Percentiles rank a stretch among this genome's conserved stretches.
These are phyloP conservation scores for carrot (Daucus carota) DNA, from an alignment of 129 eudicot genomes.

Conservation along the genomic window DNA sequence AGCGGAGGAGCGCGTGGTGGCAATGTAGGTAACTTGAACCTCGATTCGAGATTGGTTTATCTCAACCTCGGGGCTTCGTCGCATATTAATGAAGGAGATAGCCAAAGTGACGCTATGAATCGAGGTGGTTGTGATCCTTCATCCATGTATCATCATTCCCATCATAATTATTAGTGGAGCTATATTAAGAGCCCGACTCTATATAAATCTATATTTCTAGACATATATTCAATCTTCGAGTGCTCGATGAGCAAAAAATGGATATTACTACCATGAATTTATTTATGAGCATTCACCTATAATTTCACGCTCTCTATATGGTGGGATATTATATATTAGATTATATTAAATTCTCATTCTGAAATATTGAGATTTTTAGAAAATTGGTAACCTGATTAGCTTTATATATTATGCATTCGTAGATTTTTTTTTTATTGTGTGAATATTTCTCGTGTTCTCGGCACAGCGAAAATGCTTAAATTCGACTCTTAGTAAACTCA, in stretches of 20 bases:
- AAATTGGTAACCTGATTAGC: too few relatives aligned
- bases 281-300: not conserved
- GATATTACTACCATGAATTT: not conserved
- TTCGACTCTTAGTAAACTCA: too few relatives aligned
- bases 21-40: constrained; percentile 34
- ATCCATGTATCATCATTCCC: constrained; percentile 58
- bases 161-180: constrained; percentile 53
- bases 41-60: constrained; percentile 79
- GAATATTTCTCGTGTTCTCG: too few relatives aligned
- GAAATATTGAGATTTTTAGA: too few relatives aligned
- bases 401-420: too few relatives aligned
- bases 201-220: not conserved
- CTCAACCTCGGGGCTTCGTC: constrained; percentile 66
- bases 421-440: too few relatives aligned
- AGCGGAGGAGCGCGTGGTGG: constrained; percentile 39
- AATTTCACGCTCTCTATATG: not conserved
- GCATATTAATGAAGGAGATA: constrained; percentile 54
- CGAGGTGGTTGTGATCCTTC: constrained; percentile 53
- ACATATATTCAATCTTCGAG: constrained; percentile 17
- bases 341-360: too few relatives aligned
- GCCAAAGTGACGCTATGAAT: constrained; percentile 40
- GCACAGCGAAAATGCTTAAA: too few relatives aligned
- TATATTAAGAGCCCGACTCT: constrained; percentile 22
- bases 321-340: too few relatives aligned
- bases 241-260: not conserved